Evolutionary conservation across 2,329 filamentous ascomycete species (phyloP).

Genomic region (Dothistroma pini): DNA sequence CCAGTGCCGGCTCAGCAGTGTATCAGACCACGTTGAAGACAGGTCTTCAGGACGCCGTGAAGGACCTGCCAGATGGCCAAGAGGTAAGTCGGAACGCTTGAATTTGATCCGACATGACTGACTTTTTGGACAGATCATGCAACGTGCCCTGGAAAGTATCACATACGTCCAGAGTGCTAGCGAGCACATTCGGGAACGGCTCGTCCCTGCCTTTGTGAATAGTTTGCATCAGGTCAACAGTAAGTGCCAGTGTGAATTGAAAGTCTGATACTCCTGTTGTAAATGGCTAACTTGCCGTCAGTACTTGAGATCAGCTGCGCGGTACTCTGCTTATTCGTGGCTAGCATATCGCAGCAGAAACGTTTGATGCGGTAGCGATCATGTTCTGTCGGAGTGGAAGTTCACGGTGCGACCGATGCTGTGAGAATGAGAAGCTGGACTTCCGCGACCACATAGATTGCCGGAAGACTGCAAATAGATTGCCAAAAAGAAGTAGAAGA

Average conservation of each 20-base stretch:
- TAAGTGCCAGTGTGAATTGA: constrained; percentile 11
- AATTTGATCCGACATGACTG: background rate
- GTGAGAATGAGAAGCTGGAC: background rate
- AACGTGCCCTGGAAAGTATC: constrained; percentile 39
- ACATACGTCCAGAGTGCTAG: constrained; percentile 36
- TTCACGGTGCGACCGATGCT: background rate
- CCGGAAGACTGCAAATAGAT: too few species aligned
- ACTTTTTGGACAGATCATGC: constrained; percentile 38
- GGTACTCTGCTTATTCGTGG: constrained; percentile 6
- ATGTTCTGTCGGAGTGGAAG: background rate
- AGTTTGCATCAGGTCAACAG: constrained; percentile 28
- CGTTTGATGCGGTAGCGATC: constrained; percentile 1
- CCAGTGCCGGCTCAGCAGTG: constrained; percentile 39
- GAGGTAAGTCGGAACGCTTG: constrained; percentile 18
- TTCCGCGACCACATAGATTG: background rate
- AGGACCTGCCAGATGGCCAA: constrained; percentile 29
- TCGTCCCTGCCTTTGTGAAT: constrained; percentile 29
- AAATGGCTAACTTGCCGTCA: background rate
- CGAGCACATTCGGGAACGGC: constrained; percentile 17
- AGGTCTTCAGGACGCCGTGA: constrained; percentile 34
- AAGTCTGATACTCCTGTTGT: background rate
- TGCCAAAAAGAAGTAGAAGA: background rate
- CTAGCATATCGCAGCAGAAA: constrained; percentile 4
- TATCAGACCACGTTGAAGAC: constrained; percentile 37
- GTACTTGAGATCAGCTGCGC: constrained; percentile 11